A percentile compares a stretch with the other conserved stretches of the same genome.
These are phyloP conservation scores for Colletotrichum sp. DNA, from an alignment of 2,329 filamentous ascomycete genomes.

Conservation along the genomic window DNA sequence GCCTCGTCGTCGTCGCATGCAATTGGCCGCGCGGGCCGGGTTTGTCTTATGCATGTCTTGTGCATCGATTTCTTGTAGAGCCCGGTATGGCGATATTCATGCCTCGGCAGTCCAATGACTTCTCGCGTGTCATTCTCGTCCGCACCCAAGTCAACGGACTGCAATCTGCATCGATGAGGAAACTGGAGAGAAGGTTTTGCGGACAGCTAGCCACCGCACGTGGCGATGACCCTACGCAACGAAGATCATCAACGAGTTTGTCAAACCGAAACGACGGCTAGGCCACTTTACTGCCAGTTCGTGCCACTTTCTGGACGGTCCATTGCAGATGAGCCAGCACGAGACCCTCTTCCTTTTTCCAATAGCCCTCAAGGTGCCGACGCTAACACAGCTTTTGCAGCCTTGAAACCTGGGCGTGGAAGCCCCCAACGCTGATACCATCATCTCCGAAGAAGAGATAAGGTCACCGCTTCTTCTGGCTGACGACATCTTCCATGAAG, in stretches of 20 bases:
- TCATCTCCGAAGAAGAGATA: conserved; percentile 5
- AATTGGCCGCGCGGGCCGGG: not conserved
- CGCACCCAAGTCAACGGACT: not conserved
- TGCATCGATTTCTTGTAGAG: not conserved
- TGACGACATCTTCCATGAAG: conserved; percentile 3
- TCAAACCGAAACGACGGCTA: conserved; percentile 11
- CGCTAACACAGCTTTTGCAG: not conserved
- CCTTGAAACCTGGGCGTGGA: not conserved
- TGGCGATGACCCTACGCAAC: not conserved
- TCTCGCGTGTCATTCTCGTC: not conserved
- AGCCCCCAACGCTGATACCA: not conserved
- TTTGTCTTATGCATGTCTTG: not conserved
- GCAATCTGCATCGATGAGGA: not conserved
- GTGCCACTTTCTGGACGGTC: not conserved
- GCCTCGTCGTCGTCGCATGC: not conserved
- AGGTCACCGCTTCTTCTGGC: conserved; percentile 10
- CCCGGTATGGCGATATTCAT: not conserved
- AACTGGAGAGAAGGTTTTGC: not conserved
- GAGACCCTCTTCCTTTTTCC: not conserved
- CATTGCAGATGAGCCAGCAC: not conserved
- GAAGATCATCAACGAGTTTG: not conserved
- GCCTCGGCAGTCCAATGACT: not conserved
- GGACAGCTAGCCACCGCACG: not conserved
- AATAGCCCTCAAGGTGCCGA: conserved; percentile 9
- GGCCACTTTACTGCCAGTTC: not conserved